phyloP scores from a whole-genome alignment of 2,329 filamentous ascomycete species.

The Sclerotinia nivalis region DNA sequence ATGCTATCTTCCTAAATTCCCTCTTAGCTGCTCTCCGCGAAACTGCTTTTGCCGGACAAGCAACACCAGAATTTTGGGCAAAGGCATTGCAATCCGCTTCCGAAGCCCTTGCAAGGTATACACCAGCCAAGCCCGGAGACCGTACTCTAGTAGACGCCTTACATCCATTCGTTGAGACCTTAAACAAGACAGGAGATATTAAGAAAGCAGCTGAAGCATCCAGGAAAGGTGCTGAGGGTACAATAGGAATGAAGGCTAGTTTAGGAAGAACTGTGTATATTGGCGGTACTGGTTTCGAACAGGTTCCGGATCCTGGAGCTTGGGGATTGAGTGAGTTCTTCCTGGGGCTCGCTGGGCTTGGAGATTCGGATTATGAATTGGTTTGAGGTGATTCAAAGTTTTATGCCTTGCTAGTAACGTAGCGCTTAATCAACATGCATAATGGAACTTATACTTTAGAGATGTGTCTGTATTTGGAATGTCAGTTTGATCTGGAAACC shows the following conservation, averaged over 20 bases:
- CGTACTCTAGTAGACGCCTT: slow-evolving; percentile 89
- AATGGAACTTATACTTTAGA: neutral
- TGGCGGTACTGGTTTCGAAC: slow-evolving; percentile 70
- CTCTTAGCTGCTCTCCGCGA: slow-evolving; percentile 53
- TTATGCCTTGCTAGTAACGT: slow-evolving; percentile 4
- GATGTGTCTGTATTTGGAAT: neutral
- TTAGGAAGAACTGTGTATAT: slow-evolving; percentile 83
- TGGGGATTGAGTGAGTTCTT: slow-evolving; percentile 78
- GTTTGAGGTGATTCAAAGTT: slow-evolving; percentile 29
- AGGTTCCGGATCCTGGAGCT: slow-evolving; percentile 77
- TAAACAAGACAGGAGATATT: slow-evolving; percentile 65
- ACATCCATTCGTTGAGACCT: slow-evolving; percentile 77
- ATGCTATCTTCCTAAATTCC: slow-evolving; percentile 74
- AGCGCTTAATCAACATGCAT: neutral
- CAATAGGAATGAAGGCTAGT: slow-evolving; percentile 89
- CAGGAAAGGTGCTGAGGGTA: slow-evolving; percentile 73
- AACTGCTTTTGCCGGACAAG: slow-evolving; percentile 36
- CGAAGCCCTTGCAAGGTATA: slow-evolving; percentile 75
- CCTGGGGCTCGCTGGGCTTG: slow-evolving; percentile 64
- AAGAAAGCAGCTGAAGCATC: slow-evolving; percentile 75
- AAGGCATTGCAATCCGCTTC: slow-evolving; percentile 69
- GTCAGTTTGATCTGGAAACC: neutral
- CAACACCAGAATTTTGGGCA: slow-evolving; percentile 56
- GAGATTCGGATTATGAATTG: slow-evolving; percentile 40
- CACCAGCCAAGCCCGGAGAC: slow-evolving; percentile 85